Base-by-base conservation (phyloP, 495 filamentous ascomycete species). In the Xylaria intraflava region DNA sequence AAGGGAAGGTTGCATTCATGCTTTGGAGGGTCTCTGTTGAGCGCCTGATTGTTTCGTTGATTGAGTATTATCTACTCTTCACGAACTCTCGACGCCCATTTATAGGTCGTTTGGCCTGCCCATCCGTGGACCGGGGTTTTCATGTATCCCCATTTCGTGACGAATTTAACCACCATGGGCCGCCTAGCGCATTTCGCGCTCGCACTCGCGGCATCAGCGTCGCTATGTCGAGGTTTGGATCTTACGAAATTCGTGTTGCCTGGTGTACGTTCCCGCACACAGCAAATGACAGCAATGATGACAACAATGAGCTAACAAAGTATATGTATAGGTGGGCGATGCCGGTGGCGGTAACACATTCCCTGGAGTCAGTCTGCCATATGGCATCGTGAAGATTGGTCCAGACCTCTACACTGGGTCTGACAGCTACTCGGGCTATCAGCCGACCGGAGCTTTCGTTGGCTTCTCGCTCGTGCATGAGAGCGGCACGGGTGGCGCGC, bases 391-490 rank as follows among this genome's bases (percentile, higher is more conserved):
- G 51, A 89, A 88, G 57, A 68, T 87, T 16, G 86, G 86, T 2
- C 80, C 85, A 6, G 86, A 89, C 60, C 58, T 82, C 17, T 69
- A 74, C 57, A 68, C 78, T 53, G 66, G 76, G 16, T 75, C 71
- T 40, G 84, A 88, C 58, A 71, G 81, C 27, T 88, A 87, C 59
- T 84, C 83, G 6, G 86, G 85, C 3, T 85, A 83, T 59, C 69
- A 78, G 17, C 61, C 81, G 3, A 62, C 55, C 3, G 84, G 84
- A 6, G 75, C 77, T 12, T 78, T 89, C 57, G 82, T 78, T 7
- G 86, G 82, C 8, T 88, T 89, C 65, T 84, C 80, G 38, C 71
- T 88, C 74, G 83, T 87, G 75, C 86, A 89, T 59, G 85, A 88
- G 64, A 82, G 79, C 46, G 86, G 86, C 3, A 90, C 83, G 8